These are phyloP conservation scores for Rhodomyrtus tomentosa DNA, from an alignment of 345 rosid species.

Conservation along the genomic window DNA sequence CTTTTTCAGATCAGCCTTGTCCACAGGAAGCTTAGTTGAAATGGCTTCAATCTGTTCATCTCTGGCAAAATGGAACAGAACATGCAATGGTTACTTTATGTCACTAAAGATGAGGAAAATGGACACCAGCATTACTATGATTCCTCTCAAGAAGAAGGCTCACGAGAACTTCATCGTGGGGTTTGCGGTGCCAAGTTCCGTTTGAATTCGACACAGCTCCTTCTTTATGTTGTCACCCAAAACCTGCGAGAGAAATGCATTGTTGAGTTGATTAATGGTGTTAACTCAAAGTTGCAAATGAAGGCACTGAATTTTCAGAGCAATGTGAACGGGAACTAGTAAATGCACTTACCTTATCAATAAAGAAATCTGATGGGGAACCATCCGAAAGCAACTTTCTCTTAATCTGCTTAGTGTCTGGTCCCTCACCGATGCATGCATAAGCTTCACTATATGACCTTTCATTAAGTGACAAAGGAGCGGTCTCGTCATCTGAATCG, in stretches of 20 bases:
- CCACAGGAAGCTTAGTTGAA: constrained; percentile 70
- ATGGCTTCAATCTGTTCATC: constrained; percentile 69
- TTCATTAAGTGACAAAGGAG: constrained; percentile 47
- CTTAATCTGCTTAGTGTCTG: constrained; percentile 54
- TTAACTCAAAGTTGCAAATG: neutral
- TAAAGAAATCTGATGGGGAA: constrained; percentile 60
- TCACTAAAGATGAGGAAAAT: neutral
- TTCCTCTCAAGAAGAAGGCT: constrained; percentile 2
- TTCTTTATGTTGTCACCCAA: constrained; percentile 62
- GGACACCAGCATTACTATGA: neutral
- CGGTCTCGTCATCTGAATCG: constrained; percentile 51
- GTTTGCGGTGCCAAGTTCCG: constrained; percentile 47
- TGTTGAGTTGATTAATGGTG: neutral
- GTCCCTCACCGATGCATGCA: constrained; percentile 42
- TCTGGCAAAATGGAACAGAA: constrained; percentile 13
- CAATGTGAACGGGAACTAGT: neutral
- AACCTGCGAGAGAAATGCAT: constrained; percentile 19
- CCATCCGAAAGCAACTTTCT: constrained; percentile 53
- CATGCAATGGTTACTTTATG: neutral
- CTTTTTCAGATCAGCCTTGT: constrained; percentile 49
- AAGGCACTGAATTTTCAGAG: neutral
- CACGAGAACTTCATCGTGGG: constrained; percentile 55
- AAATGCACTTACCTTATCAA: constrained; percentile 40
- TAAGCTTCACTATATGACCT: constrained; percentile 32
- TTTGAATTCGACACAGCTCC: constrained; percentile 52